These are phyloP conservation scores for Mimosa pudica DNA, from an alignment of 306 rosid genomes.

Conservation along the genomic window DNA sequence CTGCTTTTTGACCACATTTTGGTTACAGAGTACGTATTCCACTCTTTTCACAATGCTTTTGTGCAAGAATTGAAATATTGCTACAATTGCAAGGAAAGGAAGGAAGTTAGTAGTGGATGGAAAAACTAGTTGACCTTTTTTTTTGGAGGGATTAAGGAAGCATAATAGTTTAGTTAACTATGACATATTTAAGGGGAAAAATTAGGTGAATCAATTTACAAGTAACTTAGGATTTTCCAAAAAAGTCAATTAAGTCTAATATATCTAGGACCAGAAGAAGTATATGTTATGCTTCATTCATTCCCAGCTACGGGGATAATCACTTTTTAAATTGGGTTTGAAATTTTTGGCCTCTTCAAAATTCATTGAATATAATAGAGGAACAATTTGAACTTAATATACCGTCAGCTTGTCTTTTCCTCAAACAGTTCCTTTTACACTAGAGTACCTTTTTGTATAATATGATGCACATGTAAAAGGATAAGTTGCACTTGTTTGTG, in stretches of 20 bases:
- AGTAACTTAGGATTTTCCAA: too few species aligned
- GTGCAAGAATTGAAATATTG: background rate
- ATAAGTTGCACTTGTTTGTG: background rate
- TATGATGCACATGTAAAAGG: slow-evolving; percentile 1
- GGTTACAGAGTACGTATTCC: slow-evolving; percentile 60
- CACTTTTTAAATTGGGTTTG: background rate
- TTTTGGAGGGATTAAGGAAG: too few species aligned
- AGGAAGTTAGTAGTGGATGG: background rate
- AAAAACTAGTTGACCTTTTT: background rate
- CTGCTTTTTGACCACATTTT: slow-evolving; percentile 79
- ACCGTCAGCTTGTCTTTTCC: slow-evolving; percentile 4
- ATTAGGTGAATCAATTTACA: too few species aligned
- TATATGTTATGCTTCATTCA: background rate
- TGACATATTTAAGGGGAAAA: too few species aligned
- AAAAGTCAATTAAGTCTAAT: too few species aligned
- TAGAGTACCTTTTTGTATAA: background rate
- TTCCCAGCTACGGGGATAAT: background rate
- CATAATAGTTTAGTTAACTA: too few species aligned
- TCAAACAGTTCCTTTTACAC: background rate
- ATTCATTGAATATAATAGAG: background rate
- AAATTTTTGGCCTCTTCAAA: slow-evolving; percentile 17
- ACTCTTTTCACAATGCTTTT: background rate
- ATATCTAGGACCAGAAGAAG: too few species aligned
- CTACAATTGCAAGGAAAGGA: background rate
- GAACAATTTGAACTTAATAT: background rate